Evolutionary conservation across 1,284 basidiomycete genomes (phyloP), one percentile per base, ranked within the genome.

Genomic region (Irpex lacteus): DNA sequence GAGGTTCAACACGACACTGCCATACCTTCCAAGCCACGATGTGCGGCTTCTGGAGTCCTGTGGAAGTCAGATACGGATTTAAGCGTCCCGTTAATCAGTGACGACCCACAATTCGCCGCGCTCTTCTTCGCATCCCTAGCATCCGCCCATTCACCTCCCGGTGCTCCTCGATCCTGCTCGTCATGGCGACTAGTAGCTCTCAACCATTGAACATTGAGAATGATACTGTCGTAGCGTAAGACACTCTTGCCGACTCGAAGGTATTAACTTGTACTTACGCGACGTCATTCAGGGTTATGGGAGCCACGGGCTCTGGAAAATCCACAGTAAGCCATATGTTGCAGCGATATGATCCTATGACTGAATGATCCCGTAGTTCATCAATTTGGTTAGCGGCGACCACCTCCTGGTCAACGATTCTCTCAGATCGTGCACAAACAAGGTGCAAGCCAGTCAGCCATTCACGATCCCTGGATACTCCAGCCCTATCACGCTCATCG

Each of bases 401-500:
- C 8, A 63, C 9, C 59, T 68, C n/a, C 38, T 36, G 0, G 65
- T 68, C 18, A 63, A 66, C 9, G 59, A 54, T 13, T 60, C 58
- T 15, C 52, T 68, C 18, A 50, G 53, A 37, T 68, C 67, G n/a
- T 68, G 67, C 54, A 68, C 67, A 5, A 44, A 47, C 26, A 55
- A 60, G 11, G 69, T 78, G 2, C 72, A 76, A 61, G 60, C 70
- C 3, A 61, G 72, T 4, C 60, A 67, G 21, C 59, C 69, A 4
- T 77, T 77, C 66, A 36, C 64, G 18, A 60, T 78, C 8, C 72
- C 70, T 49, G 70, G 72, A 21, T 65, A 64, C 18, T 26, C 26
- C 26, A 26, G 26, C 26, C 34, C 47, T 15, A 66, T 76, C 7
- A 68, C 64, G 1, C 67, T 76, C 8, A 69, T 76, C 57, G 75